Evolutionary conservation across 768 basidiomycete species (phyloP).

Genomic region (Termitomyces sp.): DNA sequence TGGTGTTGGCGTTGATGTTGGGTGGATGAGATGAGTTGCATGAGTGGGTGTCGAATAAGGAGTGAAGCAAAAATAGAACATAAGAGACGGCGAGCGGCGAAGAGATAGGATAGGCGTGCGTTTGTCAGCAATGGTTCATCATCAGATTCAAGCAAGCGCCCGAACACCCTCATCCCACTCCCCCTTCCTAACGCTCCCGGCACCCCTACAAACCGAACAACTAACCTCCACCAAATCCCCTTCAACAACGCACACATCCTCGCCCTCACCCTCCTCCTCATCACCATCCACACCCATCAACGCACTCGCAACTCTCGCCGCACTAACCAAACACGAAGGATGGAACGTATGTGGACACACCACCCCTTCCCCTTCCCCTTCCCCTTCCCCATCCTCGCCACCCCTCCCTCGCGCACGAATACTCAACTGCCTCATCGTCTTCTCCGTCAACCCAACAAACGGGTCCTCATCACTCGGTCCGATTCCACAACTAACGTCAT

Average conservation of each 20-base stretch:
- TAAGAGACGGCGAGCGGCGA: neutral
- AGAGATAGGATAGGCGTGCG: neutral
- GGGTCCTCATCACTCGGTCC: constrained; percentile 77
- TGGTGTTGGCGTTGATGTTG: too few species aligned
- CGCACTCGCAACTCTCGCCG: constrained; percentile 50
- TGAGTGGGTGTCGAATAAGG: neutral
- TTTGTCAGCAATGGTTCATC: too few species aligned
- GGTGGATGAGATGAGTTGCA: neutral
- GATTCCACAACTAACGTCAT: constrained; percentile 68
- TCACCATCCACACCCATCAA: constrained; percentile 44
- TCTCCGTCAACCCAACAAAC: constrained; percentile 26
- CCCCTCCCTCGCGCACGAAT: constrained; percentile 26
- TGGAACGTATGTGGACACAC: constrained; percentile 72
- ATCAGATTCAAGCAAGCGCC: constrained; percentile 15
- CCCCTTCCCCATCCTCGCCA: constrained; percentile 1
- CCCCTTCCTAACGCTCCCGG: constrained; percentile 52
- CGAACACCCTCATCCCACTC: constrained; percentile 56
- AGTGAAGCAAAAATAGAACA: neutral
- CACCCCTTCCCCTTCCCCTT: constrained; percentile 14
- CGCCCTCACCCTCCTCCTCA: constrained; percentile 29
- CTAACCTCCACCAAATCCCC: constrained; percentile 55
- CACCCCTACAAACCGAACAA: constrained; percentile 67
- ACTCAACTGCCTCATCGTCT: constrained; percentile 32
- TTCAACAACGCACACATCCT: too few species aligned
- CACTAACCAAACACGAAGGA: constrained; percentile 64